Evolutionary conservation across 1,139 yeast genomes (phyloP), one percentile per base, ranked within the genome.

Genomic region (Insectozyma bohioensis): DNA sequence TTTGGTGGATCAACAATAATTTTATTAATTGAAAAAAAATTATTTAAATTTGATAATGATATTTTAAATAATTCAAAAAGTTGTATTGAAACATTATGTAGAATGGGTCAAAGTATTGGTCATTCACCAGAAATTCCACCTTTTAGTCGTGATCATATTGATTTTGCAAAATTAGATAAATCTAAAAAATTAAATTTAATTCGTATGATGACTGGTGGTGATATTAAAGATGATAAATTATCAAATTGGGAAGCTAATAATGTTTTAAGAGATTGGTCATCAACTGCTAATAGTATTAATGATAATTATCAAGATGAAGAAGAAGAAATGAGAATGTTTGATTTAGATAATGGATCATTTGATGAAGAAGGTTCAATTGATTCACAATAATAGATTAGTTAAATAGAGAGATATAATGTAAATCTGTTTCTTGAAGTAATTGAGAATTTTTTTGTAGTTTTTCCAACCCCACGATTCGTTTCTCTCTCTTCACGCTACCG

Each of bases 1-100:
- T 92, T 90, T 63, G 98, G 98, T 11, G 98, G 97, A 0, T 85
- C 95, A 0, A 92, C 98, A 0, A 71, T 87, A 11, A 64, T 92
- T 5, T 56, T 85, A 2, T 54, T 92, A 8, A 56, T 68, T 42
- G 65, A 66, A 30, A 54, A 53, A 32, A 43, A 46, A 12, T 44
- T 48, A 19, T 63, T 69, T 35, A 51, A 49, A 24, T 84, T 90
- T 54, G 98, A 92, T 56, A 61, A 78, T 1, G 97, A 92, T 54
- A 56, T 92, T 24, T 52, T 74, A 4, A 61, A 71, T 23, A 92
- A 90, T 54, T 85, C 96, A 0, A 60, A 57, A 17, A 72, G 76
- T 13, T 73, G 81, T 12, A 70, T 86, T 16, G 98, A 92, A 52
- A 90, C 97, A 0, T 64, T 90, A 40, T 80, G 88, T 0, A 63